phyloP scores from a whole-genome alignment of 208 protist species.

The Leishmania martiniquensis region DNA sequence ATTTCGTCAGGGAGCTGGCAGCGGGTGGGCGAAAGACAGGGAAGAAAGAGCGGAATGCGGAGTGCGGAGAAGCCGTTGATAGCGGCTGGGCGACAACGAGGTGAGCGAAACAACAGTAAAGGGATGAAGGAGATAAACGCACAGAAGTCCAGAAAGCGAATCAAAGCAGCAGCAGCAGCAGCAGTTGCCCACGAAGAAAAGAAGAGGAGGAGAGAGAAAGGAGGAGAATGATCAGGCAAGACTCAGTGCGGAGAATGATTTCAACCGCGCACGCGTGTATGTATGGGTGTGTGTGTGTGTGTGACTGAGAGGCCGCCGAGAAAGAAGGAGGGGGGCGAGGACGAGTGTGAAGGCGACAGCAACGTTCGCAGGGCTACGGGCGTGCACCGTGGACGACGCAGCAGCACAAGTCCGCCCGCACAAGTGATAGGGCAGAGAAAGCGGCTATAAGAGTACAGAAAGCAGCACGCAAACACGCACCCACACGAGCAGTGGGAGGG shows the following conservation, averaged over 20 bases:
- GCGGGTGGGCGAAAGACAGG: neutral
- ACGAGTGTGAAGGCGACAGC: neutral
- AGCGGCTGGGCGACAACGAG: neutral
- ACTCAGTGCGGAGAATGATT: neutral
- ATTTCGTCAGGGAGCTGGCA: neutral
- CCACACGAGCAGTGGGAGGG: neutral
- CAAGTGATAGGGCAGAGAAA: neutral
- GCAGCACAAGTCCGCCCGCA: neutral
- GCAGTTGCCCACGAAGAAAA: neutral
- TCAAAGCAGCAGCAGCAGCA: neutral
- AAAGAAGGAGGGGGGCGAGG: neutral
- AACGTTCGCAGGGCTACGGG: neutral
- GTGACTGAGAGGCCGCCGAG: conserved; percentile 3
- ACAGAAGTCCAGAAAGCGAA: neutral
- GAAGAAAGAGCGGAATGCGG: neutral
- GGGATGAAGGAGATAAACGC: conserved; percentile 11
- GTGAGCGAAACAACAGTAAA: neutral
- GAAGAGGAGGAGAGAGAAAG: no score
- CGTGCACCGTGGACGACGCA: neutral
- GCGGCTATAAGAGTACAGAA: neutral
- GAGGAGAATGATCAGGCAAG: neutral
- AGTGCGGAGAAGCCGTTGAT: neutral
- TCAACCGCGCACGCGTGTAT: neutral
- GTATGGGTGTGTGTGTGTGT: neutral
- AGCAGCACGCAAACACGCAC: neutral